phyloP scores from a whole-genome alignment of 176 grass and related monocot genomes.

The Cocos nucifera region DNA sequence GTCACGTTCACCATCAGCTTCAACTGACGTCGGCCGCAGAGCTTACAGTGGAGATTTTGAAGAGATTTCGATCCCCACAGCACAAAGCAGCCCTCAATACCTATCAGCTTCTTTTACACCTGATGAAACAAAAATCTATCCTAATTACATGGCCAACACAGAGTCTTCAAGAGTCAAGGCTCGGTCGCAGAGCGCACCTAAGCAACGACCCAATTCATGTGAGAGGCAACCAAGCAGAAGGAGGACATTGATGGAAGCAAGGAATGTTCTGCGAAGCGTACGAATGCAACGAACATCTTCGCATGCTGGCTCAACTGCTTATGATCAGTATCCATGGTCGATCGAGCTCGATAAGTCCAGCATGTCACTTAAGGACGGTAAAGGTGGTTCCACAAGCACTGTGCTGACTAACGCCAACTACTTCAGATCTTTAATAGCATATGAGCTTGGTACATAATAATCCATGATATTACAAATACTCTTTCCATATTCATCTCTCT shows the following conservation, averaged over 20 bases:
- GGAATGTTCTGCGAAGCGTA: conserved; percentile 29
- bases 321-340: conserved; percentile 43
- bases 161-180: conserved; percentile 75
- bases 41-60: conserved; percentile 18
- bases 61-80: conserved; percentile 25
- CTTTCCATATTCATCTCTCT: too few species aligned
- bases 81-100: conserved; percentile 36
- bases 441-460: too few species aligned
- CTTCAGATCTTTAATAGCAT: conserved; percentile 29
- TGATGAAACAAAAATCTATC: conserved; percentile 18
- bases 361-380: conserved; percentile 46
- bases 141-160: conserved; percentile 79
- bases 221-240: conserved; percentile 18
- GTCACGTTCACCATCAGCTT: conserved; percentile 21
- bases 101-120: conserved; percentile 4
- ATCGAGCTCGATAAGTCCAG: conserved; percentile 52
- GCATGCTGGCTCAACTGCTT: conserved; percentile 12
- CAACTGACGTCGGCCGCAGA: conserved; percentile 20
- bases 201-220: conserved; percentile 26
- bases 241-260: conserved; percentile 44
- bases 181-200: conserved; percentile 45
- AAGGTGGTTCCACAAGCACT: conserved; percentile 66
- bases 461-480: too few species aligned
- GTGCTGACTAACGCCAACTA: conserved; percentile 47
- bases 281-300: conserved; percentile 38